Conservation (phyloP, 805 yeast genomes). For the Monosporozyma siamensis region DNA sequence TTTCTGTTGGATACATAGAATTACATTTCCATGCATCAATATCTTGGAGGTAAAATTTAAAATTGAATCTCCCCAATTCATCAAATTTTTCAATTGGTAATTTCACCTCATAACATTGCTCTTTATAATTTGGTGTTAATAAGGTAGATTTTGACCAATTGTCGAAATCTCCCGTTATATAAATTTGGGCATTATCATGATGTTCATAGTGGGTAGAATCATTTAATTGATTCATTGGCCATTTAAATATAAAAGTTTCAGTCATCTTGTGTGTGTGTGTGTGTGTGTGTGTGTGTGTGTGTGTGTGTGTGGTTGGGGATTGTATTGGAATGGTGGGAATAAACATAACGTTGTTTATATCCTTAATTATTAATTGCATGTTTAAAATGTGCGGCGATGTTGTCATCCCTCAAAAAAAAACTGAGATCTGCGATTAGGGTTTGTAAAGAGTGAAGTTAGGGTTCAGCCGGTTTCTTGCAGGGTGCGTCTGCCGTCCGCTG, state of each 20-base stretch:
- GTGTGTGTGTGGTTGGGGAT: too few relatives aligned
- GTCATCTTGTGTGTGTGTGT: constrained; percentile 2
- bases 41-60: constrained; percentile 45
- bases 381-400: too few relatives aligned
- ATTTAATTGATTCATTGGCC: constrained; percentile 43
- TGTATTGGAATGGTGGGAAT: too few relatives aligned
- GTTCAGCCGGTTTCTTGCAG: too few relatives aligned
- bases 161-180: constrained; percentile 62
- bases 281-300: too few relatives aligned
- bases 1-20: constrained; percentile 31
- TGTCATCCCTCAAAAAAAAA: too few relatives aligned
- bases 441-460: too few relatives aligned
- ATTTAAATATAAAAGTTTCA: constrained; percentile 19
- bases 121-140: constrained; percentile 42
- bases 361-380: too few relatives aligned
- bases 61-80: constrained; percentile 30
- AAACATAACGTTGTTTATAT: too few relatives aligned
- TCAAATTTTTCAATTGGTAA: constrained; percentile 3
- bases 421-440: too few relatives aligned
- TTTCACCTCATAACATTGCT: constrained; percentile 16
- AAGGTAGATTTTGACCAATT: constrained; percentile 51
- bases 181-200: constrained; percentile 20
- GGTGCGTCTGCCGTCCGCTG: too few relatives aligned
- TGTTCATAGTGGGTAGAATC: constrained; percentile 18
- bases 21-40: constrained; percentile 56